These are phyloP conservation scores for Tetrapisispora iriomotensis DNA, from an alignment of 805 yeast genomes.

Conservation along the genomic window DNA sequence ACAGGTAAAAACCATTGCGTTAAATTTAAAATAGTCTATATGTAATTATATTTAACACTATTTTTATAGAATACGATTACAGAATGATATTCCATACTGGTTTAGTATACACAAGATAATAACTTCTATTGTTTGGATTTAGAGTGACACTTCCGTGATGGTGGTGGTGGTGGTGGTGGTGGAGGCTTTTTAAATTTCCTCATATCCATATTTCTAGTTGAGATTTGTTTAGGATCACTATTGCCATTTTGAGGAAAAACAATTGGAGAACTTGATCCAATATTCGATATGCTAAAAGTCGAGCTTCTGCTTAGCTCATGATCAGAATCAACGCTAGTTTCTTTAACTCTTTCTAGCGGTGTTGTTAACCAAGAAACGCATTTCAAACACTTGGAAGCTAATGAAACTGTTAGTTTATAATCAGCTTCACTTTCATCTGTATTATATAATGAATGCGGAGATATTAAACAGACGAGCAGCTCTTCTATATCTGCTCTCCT, in stretches of 20 bases:
- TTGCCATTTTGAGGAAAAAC: slow-evolving; percentile 3
- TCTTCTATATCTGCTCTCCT: slow-evolving; percentile 45
- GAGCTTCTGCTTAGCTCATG: slow-evolving; percentile 2
- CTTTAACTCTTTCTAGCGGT: slow-evolving; percentile 3
- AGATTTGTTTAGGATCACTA: slow-evolving; percentile 7
- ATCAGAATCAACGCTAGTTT: slow-evolving; percentile 4
- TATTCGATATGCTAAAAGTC: slow-evolving; percentile 3
- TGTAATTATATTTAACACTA: no score
- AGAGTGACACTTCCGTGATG: slow-evolving; percentile 21
- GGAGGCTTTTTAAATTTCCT: slow-evolving; percentile 23
- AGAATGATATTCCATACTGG: background rate
- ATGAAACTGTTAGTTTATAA: slow-evolving; percentile 32
- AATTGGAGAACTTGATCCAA: slow-evolving; percentile 2
- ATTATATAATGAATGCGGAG: slow-evolving; percentile 20
- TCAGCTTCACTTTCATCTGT: slow-evolving; percentile 15
- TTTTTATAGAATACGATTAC: no score
- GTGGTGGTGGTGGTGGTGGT: slow-evolving; percentile 32
- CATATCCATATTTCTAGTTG: slow-evolving; percentile 14
- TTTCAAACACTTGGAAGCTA: slow-evolving; percentile 33
- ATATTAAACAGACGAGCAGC: slow-evolving; percentile 39
- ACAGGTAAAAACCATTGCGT: no score
- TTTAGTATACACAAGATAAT: background rate
- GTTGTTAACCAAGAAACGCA: slow-evolving; percentile 28
- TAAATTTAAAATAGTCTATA: no score
- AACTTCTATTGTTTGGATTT: no score